Percentiles rank a stretch among this genome's conserved stretches.
Conservation (phyloP, 768 basidiomycete genomes). For the Leccinum uliginosum region DNA sequence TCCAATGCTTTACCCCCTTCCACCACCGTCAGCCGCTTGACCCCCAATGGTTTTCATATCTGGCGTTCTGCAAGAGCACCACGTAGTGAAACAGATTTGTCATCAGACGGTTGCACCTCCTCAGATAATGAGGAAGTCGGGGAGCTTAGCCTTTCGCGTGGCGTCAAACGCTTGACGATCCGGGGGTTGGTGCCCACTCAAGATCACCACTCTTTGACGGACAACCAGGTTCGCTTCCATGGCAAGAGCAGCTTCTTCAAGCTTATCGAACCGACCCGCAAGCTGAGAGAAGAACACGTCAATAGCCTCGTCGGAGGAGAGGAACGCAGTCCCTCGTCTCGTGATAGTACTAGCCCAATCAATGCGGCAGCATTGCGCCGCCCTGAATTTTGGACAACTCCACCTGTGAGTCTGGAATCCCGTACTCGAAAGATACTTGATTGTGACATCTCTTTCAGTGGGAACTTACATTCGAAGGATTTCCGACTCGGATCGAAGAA, state of each 20-base stretch:
- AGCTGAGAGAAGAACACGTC: conserved; percentile 49
- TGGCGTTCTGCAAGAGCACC: conserved; percentile 20
- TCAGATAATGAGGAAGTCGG: conserved; percentile 37
- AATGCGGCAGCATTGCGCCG: conserved; percentile 32
- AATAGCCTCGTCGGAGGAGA: conserved; percentile 30
- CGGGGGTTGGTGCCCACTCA: conserved; percentile 37
- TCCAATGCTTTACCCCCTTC: conserved; percentile 7
- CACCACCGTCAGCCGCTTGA: conserved; percentile 2
- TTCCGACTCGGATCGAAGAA: conserved; percentile 24
- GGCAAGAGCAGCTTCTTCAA: conserved; percentile 57
- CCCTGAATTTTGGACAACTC: conserved; percentile 53
- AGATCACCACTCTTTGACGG: conserved; percentile 27
- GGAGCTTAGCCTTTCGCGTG: conserved; percentile 37
- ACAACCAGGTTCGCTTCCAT: conserved; percentile 51
- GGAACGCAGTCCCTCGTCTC: conserved; percentile 11
- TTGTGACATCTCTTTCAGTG: conserved; percentile 37
- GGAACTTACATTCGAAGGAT: conserved; percentile 54
- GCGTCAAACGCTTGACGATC: conserved; percentile 34
- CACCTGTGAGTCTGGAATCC: conserved; percentile 38
- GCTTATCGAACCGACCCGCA: conserved; percentile 50
- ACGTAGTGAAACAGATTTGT: conserved; percentile 27
- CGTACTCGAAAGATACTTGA: background rate
- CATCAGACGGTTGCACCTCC: conserved; percentile 25
- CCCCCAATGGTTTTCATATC: conserved; percentile 4
- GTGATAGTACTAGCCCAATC: conserved; percentile 19